Evolutionary conservation across 805 yeast species (phyloP).

Genomic region (Metschnikowia orientalis): DNA sequence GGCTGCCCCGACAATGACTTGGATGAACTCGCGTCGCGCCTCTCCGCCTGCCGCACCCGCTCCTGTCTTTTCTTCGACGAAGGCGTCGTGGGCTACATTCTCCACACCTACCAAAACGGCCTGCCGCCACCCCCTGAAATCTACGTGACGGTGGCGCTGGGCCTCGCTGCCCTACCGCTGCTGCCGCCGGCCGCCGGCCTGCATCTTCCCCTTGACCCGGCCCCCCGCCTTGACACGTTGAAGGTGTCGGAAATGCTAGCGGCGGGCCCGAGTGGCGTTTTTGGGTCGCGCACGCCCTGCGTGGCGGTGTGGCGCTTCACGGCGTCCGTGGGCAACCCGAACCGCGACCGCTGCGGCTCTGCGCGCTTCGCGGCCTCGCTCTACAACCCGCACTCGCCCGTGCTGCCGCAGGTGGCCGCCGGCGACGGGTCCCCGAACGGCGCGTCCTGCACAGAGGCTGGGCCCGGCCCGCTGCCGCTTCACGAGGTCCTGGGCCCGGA

Average conservation of each 20-base stretch:
- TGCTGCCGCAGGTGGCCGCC: too few species aligned
- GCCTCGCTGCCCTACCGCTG: too few species aligned
- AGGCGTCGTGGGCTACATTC: conserved; percentile 24
- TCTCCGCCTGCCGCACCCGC: neutral
- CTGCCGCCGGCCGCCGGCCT: too few species aligned
- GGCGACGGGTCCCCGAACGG: neutral
- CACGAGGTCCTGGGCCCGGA: too few species aligned
- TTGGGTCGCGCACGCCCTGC: conserved; percentile 1
- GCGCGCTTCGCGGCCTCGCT: conserved; percentile 5
- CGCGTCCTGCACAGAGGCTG: too few species aligned
- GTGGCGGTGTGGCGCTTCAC: conserved; percentile 27
- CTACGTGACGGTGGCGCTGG: conserved; percentile 6
- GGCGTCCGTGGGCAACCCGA: conserved; percentile 15
- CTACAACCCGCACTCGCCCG: conserved; percentile 4
- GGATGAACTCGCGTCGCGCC: neutral
- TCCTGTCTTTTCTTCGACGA: conserved; percentile 29
- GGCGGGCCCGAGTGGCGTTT: conserved; percentile 5
- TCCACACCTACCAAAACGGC: conserved; percentile 13
- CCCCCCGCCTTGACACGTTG: neutral
- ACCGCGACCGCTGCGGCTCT: conserved; percentile 6
- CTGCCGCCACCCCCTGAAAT: conserved; percentile 5
- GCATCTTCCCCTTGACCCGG: too few species aligned
- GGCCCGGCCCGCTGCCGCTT: too few species aligned
- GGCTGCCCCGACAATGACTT: neutral
- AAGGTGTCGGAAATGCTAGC: conserved; percentile 4